Conservation (phyloP, 2,329 filamentous ascomycete species). For the Phaeosphaeria sp. region DNA sequence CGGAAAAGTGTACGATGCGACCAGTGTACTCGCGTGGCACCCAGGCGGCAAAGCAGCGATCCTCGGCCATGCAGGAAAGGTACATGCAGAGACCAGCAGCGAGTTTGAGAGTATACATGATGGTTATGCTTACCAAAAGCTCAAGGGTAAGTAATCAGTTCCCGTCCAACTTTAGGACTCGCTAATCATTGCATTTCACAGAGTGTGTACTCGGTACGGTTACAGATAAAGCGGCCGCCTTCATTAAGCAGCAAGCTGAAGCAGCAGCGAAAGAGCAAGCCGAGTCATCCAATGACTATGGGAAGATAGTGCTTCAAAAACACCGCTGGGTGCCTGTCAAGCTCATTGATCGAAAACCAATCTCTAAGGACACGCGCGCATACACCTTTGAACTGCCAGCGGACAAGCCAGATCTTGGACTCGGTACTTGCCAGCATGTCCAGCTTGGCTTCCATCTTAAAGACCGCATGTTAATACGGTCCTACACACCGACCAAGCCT, state of each 20-base stretch:
- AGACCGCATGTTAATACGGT: constrained; percentile 59
- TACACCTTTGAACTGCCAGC: constrained; percentile 58
- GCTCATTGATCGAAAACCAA: constrained; percentile 44
- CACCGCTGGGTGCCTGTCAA: constrained; percentile 57
- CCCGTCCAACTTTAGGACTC: neutral
- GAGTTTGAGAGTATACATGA: constrained; percentile 61
- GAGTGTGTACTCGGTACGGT: constrained; percentile 59
- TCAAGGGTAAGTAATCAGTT: constrained; percentile 44
- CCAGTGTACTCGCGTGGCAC: constrained; percentile 65
- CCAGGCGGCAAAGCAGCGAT: constrained; percentile 63
- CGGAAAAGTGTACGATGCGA: constrained; percentile 69
- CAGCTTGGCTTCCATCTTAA: constrained; percentile 60
- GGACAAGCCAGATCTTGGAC: constrained; percentile 51
- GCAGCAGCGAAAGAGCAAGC: constrained; percentile 48
- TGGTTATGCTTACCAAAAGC: constrained; percentile 57
- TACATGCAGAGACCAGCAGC: constrained; percentile 57
- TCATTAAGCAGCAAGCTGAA: constrained; percentile 55
- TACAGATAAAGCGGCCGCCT: constrained; percentile 57
- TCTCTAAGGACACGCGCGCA: constrained; percentile 54
- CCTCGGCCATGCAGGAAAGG: constrained; percentile 57
- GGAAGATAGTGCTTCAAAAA: constrained; percentile 49
- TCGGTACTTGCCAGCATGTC: constrained; percentile 61
- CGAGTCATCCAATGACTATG: constrained; percentile 28
- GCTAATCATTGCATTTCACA: constrained; percentile 18
- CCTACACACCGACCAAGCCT: constrained; percentile 60